phyloP scores from a whole-genome alignment of 164 flowering plant genomes.

The Aristolochia fimbriata region DNA sequence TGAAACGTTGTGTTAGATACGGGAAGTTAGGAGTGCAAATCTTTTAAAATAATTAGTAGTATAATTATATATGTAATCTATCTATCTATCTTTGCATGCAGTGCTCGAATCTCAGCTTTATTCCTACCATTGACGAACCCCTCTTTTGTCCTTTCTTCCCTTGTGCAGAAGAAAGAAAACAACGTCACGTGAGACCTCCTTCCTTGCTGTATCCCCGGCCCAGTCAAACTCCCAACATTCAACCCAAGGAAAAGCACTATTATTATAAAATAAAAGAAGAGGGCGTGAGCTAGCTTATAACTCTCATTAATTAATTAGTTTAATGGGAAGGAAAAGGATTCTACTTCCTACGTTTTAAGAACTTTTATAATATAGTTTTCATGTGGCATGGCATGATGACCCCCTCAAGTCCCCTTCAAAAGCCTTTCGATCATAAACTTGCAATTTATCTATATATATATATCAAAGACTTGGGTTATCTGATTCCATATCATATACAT shows the following conservation, averaged over 20 bases:
- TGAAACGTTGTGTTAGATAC: constrained; percentile 7
- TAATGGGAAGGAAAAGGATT: neutral
- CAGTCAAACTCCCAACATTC: constrained; percentile 7
- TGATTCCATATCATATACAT: too few relatives aligned
- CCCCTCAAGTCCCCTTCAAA: constrained; percentile 4
- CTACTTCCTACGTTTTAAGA: neutral
- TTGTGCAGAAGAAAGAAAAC: constrained; percentile 1
- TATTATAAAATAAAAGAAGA: neutral
- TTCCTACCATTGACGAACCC: constrained; percentile 7
- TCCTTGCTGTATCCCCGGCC: constrained; percentile 2
- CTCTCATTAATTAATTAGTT: neutral
- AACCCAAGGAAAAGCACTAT: neutral
- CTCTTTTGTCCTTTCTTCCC: constrained; percentile 10
- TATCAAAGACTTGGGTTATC: too few relatives aligned
- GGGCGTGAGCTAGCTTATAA: neutral
- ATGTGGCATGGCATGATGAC: constrained; percentile 5
- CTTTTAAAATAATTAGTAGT: neutral
- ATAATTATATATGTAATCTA: too few relatives aligned
- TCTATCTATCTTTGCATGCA: constrained; percentile 5
- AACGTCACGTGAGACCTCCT: constrained; percentile 12
- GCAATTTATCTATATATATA: too few relatives aligned
- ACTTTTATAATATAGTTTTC: neutral
- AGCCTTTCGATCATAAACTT: neutral
- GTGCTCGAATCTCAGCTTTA: constrained; percentile 10
- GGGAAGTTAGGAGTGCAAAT: constrained; percentile 5